Evolutionary conservation across 257 asterid genomes (phyloP).

Genomic region (Jacaranda copaia): DNA sequence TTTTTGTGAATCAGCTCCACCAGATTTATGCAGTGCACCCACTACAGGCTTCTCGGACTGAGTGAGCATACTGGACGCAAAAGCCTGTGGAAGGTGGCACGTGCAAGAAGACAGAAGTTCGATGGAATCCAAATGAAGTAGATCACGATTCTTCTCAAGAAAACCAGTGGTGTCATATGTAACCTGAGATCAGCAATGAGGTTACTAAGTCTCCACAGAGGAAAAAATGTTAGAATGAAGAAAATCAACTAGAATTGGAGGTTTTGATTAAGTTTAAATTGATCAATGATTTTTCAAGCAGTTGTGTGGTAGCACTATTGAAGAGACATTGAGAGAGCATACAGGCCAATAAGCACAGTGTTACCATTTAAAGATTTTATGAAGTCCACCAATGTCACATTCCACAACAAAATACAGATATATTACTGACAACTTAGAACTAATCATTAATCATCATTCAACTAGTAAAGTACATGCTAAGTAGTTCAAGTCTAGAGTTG

Average conservation of each 20-base stretch:
- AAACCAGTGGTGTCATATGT: slow-evolving; percentile 88
- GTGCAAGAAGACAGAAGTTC: slow-evolving; percentile 91
- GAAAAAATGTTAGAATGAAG: background rate
- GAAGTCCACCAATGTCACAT: slow-evolving; percentile 5
- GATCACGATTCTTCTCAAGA: slow-evolving; percentile 97
- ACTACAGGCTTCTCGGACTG: slow-evolving; percentile 88
- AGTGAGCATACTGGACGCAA: slow-evolving; percentile 85
- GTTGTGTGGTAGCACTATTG: slow-evolving; percentile 8
- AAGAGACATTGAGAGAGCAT: slow-evolving; percentile 23
- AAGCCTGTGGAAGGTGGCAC: slow-evolving; percentile 85
- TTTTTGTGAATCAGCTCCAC: slow-evolving; percentile 98
- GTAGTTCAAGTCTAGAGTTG: background rate
- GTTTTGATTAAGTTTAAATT: slow-evolving; percentile 13
- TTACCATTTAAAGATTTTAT: background rate
- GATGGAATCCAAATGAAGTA: slow-evolving; percentile 87
- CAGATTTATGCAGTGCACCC: slow-evolving; percentile 87
- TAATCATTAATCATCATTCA: slow-evolving; percentile 19
- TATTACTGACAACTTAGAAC: background rate
- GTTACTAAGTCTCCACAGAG: slow-evolving; percentile 17
- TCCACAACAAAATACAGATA: background rate
- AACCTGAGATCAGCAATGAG: slow-evolving; percentile 61
- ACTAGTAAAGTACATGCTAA: background rate
- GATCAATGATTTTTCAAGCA: background rate
- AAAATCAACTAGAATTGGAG: slow-evolving; percentile 14
- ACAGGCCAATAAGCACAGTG: background rate